These are phyloP conservation scores for Aspergillus clavatus DNA, from an alignment of 2,329 filamentous ascomycete genomes.

Conservation along the genomic window DNA sequence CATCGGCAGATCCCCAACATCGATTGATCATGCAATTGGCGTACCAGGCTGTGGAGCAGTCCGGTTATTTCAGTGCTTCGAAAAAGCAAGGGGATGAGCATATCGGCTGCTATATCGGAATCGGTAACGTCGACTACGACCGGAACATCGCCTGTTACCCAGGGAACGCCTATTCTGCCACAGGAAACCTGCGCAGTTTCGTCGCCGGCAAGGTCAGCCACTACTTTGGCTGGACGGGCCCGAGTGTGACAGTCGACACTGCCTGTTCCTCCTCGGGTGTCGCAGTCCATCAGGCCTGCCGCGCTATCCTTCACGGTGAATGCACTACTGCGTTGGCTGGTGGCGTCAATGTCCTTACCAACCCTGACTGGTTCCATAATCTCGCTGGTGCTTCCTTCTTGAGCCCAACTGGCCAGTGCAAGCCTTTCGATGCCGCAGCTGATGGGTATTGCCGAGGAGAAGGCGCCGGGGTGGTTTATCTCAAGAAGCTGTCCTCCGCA, in stretches of 20 bases:
- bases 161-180: conserved; percentile 26
- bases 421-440: conserved; percentile 44
- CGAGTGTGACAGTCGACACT: conserved; percentile 39
- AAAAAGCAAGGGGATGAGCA: conserved; percentile 1
- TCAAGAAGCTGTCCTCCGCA: conserved; percentile 46
- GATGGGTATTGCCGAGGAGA: conserved; percentile 52
- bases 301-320: conserved; percentile 17
- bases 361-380: conserved; percentile 18
- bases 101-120: conserved; percentile 28
- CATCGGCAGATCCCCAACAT: conserved; percentile 29
- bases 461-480: conserved; percentile 41
- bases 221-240: conserved; percentile 43
- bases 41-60: conserved; percentile 30
- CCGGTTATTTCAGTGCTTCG: conserved; percentile 26
- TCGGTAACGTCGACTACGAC: conserved; percentile 23
- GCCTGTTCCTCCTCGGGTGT: conserved; percentile 42
- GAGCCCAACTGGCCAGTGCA: conserved; percentile 44
- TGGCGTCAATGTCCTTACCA: conserved; percentile 32
- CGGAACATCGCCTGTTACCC: conserved; percentile 24
- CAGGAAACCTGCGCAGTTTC: conserved; percentile 15
- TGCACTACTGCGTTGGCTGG: conserved; percentile 31
- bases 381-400: conserved; percentile 40
- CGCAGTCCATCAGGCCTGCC: conserved; percentile 26
- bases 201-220: conserved; percentile 36
- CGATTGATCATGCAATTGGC: conserved; percentile 24